These are phyloP conservation scores for Nakazawaea siamensis DNA, from an alignment of 805 yeast species.

Conservation along the genomic window DNA sequence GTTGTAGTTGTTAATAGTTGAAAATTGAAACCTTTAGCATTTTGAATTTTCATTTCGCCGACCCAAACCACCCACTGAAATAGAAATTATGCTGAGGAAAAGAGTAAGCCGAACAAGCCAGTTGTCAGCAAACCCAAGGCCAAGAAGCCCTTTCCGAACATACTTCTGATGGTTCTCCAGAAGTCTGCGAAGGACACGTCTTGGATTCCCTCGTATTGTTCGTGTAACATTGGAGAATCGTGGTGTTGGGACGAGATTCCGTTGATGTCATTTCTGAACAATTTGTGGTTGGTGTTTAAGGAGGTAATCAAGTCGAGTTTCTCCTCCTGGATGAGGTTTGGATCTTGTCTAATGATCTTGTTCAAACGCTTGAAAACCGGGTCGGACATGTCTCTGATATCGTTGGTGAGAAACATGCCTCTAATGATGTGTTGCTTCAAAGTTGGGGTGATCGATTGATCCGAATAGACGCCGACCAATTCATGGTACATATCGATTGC, in stretches of 20 bases:
- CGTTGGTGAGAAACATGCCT: slow-evolving; percentile 16
- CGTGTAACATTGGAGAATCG: too few relatives aligned
- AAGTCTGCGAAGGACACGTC: too few relatives aligned
- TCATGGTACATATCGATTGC: slow-evolving; percentile 6
- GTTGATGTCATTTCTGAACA: too few relatives aligned
- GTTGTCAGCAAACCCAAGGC: too few relatives aligned
- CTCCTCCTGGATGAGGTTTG: slow-evolving; percentile 20
- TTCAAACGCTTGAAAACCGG: slow-evolving; percentile 29
- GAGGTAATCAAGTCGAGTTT: slow-evolving; percentile 6
- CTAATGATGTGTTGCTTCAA: slow-evolving; percentile 4
- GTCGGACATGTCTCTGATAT: slow-evolving; percentile 26
- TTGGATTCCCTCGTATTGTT: too few relatives aligned
- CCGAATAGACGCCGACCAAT: slow-evolving; percentile 3
- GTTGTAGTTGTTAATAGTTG: neutral
- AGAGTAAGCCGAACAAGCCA: too few relatives aligned
- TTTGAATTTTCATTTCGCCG: slow-evolving; percentile 6
- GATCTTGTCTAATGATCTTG: slow-evolving; percentile 30
- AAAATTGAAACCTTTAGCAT: neutral
- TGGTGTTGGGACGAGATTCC: too few relatives aligned
- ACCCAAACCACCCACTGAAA: slow-evolving; percentile 11
- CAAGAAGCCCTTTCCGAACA: too few relatives aligned
- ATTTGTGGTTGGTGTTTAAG: too few relatives aligned
- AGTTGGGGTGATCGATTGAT: slow-evolving; percentile 3
- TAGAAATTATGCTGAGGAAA: too few relatives aligned
- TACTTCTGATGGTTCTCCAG: too few relatives aligned